Base-by-base conservation (phyloP, 2,329 filamentous ascomycete species). In the Aotearoamyces nothofagi region DNA sequence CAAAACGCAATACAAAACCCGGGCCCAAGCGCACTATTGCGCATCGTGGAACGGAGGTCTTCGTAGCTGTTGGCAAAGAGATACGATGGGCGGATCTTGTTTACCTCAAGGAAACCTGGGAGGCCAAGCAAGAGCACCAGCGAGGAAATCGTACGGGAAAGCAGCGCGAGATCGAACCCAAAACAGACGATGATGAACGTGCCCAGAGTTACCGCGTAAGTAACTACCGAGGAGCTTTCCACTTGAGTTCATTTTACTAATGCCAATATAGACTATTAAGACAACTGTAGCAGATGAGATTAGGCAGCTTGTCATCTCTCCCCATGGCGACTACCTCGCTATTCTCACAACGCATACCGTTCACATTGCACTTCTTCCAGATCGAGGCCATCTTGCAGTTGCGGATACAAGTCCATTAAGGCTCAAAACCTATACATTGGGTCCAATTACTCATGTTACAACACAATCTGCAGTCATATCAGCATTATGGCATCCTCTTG, bases 401-500 rank as follows among this genome's bases (percentile, higher is more conserved):
- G 61, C 66, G 25, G 81, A 87, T 44, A 60, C 56, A 26, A 63
- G 67, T 7, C 70, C 76, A 4, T 63, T 93, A 44, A 81, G 80
- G 46, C 64, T 86, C 16, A 92, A 82, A 52, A 82, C 82, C 30
- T 92, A 82, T 56, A 87, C 87, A 12, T 63, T 96, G n/a, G 87
- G 87, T 1, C 84, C 86, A 16, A 92, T 83, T 3, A 84, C 79
- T 3, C 87, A 96, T 53, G 83, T 94, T 27, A 77, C 86, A 27
- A 82, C 87, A 26, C 77, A 84, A 39, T 71, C 83, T 5, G 71
- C 81, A 2, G 64, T 98, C 32, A 74, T 76, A 13, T 82, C 83
- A 1, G 79, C 77, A 4, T 45, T 94, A 33, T 98, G 90, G 87
- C 90, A 98, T 55, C 90, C 90, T 1, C 61, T 96, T 1, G 86